phyloP scores from a whole-genome alignment of 352 stramenopile species.

The Globisporangium recalcitrans region DNA sequence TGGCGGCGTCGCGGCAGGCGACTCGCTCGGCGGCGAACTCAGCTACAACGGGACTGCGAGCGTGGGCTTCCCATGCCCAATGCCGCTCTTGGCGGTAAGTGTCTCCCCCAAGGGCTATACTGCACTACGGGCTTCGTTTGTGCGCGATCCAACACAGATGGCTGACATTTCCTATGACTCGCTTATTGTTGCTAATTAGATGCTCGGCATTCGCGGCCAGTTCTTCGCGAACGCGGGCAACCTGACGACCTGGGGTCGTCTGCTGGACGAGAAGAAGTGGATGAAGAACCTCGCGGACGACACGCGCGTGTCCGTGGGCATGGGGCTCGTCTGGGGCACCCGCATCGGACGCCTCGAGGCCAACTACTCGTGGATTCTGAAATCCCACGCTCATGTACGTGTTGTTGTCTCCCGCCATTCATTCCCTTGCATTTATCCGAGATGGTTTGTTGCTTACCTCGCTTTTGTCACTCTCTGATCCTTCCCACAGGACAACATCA shows the following conservation, averaged over 20 bases:
- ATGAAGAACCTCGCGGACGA: conserved; percentile 87
- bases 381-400: conserved; percentile 73
- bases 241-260: conserved; percentile 78
- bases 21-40: conserved; percentile 86
- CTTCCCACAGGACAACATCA: conserved; percentile 83
- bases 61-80: conserved; percentile 82
- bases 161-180: background rate
- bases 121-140: background rate
- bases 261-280: conserved; percentile 87
- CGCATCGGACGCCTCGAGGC: conserved; percentile 85
- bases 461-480: conserved; percentile 8
- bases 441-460: background rate
- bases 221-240: conserved; percentile 90
- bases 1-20: conserved; percentile 74
- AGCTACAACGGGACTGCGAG: conserved; percentile 83
- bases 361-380: conserved; percentile 90
- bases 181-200: conserved; percentile 26
- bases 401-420: background rate
- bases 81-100: conserved; percentile 76
- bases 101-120: background rate
- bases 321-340: conserved; percentile 86
- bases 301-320: conserved; percentile 78
- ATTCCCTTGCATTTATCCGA: background rate
- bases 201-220: conserved; percentile 82
- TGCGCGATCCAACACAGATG: background rate